These are phyloP conservation scores for Aspergillus costaricaensis DNA, from an alignment of 2,329 filamentous ascomycete genomes.

Conservation along the genomic window DNA sequence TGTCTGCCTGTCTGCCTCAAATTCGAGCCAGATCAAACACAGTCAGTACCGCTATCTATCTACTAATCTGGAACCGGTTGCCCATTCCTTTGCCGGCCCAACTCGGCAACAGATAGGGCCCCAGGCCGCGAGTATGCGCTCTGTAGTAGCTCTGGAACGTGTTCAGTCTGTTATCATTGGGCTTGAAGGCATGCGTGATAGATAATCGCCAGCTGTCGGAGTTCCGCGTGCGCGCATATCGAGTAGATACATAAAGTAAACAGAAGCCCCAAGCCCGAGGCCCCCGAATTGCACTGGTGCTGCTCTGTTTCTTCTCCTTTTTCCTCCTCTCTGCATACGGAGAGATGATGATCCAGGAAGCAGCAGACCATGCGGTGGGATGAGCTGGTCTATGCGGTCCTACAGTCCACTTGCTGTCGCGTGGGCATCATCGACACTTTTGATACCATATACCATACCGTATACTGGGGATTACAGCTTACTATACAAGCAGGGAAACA, in stretches of 20 bases:
- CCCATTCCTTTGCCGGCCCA: not conserved
- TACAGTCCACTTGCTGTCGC: not conserved
- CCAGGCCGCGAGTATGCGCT: not conserved
- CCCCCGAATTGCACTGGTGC: not conserved
- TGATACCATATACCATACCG: not conserved
- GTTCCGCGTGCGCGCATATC: not conserved
- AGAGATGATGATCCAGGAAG: not conserved
- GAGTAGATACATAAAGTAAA: not conserved
- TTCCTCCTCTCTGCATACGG: not conserved
- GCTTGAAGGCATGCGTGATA: not conserved
- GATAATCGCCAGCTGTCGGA: not conserved
- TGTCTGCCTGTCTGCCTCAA: not conserved
- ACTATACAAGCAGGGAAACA: not conserved
- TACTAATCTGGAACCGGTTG: too few relatives aligned
- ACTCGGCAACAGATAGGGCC: not conserved
- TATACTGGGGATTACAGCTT: not conserved
- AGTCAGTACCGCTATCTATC: too few relatives aligned
- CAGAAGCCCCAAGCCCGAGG: too few relatives aligned
- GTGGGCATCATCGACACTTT: not conserved
- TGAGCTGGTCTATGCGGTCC: not conserved
- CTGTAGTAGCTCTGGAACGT: not conserved
- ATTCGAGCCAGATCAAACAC: too few relatives aligned
- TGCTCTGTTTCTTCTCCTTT: not conserved
- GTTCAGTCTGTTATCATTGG: not conserved
- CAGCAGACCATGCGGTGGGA: too few relatives aligned